Conservation (phyloP, 1,284 basidiomycete genomes). For the Trichosporon asahii region DNA sequence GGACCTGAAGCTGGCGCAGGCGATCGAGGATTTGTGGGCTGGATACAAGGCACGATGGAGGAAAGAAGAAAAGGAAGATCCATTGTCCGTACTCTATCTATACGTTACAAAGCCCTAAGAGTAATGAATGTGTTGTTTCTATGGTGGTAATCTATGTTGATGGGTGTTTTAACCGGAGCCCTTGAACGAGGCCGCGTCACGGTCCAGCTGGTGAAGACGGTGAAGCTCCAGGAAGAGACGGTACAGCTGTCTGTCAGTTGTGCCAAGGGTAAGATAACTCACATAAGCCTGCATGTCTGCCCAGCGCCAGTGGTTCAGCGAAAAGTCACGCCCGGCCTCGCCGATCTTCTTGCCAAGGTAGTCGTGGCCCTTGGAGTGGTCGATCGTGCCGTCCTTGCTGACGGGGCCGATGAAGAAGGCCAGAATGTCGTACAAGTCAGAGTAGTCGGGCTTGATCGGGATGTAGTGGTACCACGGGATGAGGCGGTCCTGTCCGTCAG, state of each 20-base stretch:
- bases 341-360: slow-evolving; percentile 55
- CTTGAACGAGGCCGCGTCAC: slow-evolving; percentile 33
- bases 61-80: background rate
- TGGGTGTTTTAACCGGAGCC: background rate
- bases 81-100: background rate
- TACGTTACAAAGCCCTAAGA: background rate
- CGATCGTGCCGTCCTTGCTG: slow-evolving; percentile 41
- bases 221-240: slow-evolving; percentile 48
- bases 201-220: slow-evolving; percentile 43
- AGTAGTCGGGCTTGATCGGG: slow-evolving; percentile 53
- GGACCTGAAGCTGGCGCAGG: slow-evolving; percentile 39
- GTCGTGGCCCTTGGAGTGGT: slow-evolving; percentile 46
- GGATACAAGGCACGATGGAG: background rate
- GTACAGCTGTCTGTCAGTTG: slow-evolving; percentile 38
- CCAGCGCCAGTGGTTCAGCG: slow-evolving; percentile 53
- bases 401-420: slow-evolving; percentile 53
- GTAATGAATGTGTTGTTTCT: background rate
- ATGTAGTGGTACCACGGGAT: slow-evolving; percentile 53
- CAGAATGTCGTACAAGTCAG: slow-evolving; percentile 54
- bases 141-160: background rate
- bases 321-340: slow-evolving; percentile 52
- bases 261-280: slow-evolving; percentile 18
- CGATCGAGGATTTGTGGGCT: slow-evolving; percentile 28
- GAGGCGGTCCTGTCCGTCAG: slow-evolving; percentile 22
- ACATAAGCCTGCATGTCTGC: slow-evolving; percentile 55